Evolutionary conservation across 345 rosid species (phyloP).

Genomic region (Rhizophora apiculata): DNA sequence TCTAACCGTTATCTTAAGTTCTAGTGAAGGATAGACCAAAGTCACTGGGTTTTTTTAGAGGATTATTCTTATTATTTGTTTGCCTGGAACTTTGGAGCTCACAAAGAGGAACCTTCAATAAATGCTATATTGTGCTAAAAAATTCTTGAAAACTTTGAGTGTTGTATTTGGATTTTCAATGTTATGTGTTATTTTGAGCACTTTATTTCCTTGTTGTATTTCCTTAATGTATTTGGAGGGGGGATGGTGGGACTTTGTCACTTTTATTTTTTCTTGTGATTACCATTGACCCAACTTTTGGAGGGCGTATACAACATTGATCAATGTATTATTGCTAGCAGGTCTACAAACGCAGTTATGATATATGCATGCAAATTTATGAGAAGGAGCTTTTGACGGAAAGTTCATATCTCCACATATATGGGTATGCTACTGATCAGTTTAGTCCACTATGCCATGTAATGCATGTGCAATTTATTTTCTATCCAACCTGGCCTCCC

Average conservation of each 20-base stretch:
- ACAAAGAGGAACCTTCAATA: too few relatives aligned
- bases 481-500: background rate
- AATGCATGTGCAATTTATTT: background rate
- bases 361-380: slow-evolving; percentile 72
- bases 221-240: too few relatives aligned
- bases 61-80: too few relatives aligned
- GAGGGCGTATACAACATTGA: background rate
- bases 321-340: slow-evolving; percentile 28
- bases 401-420: slow-evolving; percentile 64
- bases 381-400: slow-evolving; percentile 80
- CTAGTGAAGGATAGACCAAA: too few relatives aligned
- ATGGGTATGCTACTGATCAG: slow-evolving; percentile 51
- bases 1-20: background rate
- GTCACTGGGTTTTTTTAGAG: too few relatives aligned
- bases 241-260: background rate
- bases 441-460: background rate
- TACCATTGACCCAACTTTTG: background rate
- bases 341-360: slow-evolving; percentile 85
- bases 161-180: background rate
- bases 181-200: background rate
- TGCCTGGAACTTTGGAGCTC: too few relatives aligned
- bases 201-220: too few relatives aligned
- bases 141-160: background rate
- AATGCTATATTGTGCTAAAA: too few relatives aligned
- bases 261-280: background rate